Base-by-base conservation (phyloP, 331 rosid species). In the Pyracantha coccinea region DNA sequence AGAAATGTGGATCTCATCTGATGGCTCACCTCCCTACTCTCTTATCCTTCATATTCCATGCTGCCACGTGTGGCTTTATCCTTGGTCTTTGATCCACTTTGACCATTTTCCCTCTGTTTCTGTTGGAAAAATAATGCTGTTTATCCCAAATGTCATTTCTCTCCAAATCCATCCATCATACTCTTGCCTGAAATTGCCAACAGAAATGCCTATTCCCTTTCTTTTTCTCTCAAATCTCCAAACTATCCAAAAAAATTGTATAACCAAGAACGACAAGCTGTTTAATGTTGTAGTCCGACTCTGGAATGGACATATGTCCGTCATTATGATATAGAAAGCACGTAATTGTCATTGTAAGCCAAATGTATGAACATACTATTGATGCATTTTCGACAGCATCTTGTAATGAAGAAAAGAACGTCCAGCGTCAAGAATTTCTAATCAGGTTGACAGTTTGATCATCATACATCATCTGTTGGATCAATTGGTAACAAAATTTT, bases 21-120 rank as follows among this genome's bases (percentile, higher is more conserved):
- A 44, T 77, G 71, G 68, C 23, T 58, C 69, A 50, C 61, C 71
- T 19, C 70, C 53, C 3, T 68, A 58, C 52, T n/a, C 59, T 81
- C 54, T 27, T 9, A 13, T 29, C n/a, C 9, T 24, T 76, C 45
- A 50, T 3, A n/a, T 33, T 59, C 25, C n/a, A 72, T 15, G 45
- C 57, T 59, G 20, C 20, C 83, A 82, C 63, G 53, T 28, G 63
- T 32, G 68, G 1, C 0, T 47, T 33, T 35, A 8, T 29, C 79
- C 83, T 25, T 47, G 20, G n/a, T 71, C 72, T 45, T 66, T 47
- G 61, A n/a, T n/a, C n/a, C 11, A 19, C 0, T 28, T 76, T 71
- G 54, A 65, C 84, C 35, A 65, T 31, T 20, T 61, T 69, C 28
- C 20, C 77, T 63, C 76, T 25, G 23, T 33, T 62, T 65, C 63